phyloP scores from a whole-genome alignment of 1,139 yeast species.

The Diutina sp. region DNA sequence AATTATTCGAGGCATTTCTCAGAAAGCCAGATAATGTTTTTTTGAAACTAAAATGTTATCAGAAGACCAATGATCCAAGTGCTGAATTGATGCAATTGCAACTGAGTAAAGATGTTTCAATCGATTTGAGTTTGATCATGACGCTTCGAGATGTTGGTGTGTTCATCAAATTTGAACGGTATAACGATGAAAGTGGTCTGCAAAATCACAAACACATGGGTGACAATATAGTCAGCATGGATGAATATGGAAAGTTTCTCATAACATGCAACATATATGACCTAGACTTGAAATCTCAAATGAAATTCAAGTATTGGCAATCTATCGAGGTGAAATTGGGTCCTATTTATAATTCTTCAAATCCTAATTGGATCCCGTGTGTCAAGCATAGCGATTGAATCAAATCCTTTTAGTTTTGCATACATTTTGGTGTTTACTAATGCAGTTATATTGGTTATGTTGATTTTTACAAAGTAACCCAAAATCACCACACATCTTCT shows the following conservation, averaged over 20 bases:
- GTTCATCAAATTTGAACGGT: conserved; percentile 29
- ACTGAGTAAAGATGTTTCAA: conserved; percentile 28
- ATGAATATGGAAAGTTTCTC: conserved; percentile 16
- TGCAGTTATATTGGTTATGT: not conserved
- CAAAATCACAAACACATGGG: conserved; percentile 20
- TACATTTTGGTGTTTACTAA: not conserved
- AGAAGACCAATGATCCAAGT: conserved; percentile 20
- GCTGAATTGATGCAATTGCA: conserved; percentile 23
- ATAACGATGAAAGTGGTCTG: conserved; percentile 16
- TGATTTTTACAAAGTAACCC: not conserved
- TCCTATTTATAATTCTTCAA: not conserved
- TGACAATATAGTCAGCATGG: conserved; percentile 17
- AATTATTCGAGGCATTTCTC: conserved; percentile 17
- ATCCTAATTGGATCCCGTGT: not conserved
- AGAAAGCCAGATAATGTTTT: conserved; percentile 20
- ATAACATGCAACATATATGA: conserved; percentile 30
- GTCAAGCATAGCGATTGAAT: not conserved
- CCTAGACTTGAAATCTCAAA: conserved; percentile 28
- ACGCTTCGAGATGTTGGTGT: conserved; percentile 35
- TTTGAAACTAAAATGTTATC: conserved; percentile 23
- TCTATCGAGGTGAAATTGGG: not conserved
- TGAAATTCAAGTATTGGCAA: conserved; percentile 29
- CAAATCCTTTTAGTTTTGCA: not conserved
- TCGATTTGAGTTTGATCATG: conserved; percentile 21
- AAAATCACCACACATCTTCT: conserved; percentile 84